A percentile compares a stretch with the other conserved stretches of the same genome.
Evolutionary conservation across 257 asterid species (phyloP).

Genomic region (Apocynum venetum): DNA sequence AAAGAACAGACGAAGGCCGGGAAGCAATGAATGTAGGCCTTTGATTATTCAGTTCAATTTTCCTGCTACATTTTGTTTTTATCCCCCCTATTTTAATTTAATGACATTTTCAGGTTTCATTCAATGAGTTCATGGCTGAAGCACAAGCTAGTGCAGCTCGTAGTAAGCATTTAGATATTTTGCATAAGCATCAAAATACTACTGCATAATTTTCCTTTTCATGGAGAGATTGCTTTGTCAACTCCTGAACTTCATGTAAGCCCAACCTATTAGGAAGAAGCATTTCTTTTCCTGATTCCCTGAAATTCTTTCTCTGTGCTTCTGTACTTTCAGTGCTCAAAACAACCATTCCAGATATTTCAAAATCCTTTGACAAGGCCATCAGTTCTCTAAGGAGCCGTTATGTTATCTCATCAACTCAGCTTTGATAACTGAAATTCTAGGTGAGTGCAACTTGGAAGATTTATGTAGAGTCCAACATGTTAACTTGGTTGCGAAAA

Average conservation of each 20-base stretch:
- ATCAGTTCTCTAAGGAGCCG: slow-evolving; percentile 63
- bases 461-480: too few species aligned
- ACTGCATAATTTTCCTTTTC: neutral
- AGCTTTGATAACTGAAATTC: slow-evolving; percentile 28
- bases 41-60: neutral
- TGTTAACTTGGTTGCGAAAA: neutral
- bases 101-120: slow-evolving; percentile 59
- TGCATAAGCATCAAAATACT: neutral
- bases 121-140: slow-evolving; percentile 60
- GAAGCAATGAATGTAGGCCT: slow-evolving; percentile 77
- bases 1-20: slow-evolving; percentile 60
- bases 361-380: slow-evolving; percentile 58
- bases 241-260: neutral
- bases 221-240: neutral
- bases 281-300: slow-evolving; percentile 6
- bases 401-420: slow-evolving; percentile 55
- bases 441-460: slow-evolving; percentile 5
- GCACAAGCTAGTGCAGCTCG: slow-evolving; percentile 70
- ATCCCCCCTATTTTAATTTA: slow-evolving; percentile 22
- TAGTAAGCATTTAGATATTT: slow-evolving; percentile 42
- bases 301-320: neutral
- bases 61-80: neutral
- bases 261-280: neutral
- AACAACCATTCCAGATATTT: slow-evolving; percentile 65
- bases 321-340: slow-evolving; percentile 51